These are phyloP conservation scores for Trichophyton mentagrophytes DNA, from an alignment of 2,329 filamentous ascomycete genomes.

Conservation along the genomic window DNA sequence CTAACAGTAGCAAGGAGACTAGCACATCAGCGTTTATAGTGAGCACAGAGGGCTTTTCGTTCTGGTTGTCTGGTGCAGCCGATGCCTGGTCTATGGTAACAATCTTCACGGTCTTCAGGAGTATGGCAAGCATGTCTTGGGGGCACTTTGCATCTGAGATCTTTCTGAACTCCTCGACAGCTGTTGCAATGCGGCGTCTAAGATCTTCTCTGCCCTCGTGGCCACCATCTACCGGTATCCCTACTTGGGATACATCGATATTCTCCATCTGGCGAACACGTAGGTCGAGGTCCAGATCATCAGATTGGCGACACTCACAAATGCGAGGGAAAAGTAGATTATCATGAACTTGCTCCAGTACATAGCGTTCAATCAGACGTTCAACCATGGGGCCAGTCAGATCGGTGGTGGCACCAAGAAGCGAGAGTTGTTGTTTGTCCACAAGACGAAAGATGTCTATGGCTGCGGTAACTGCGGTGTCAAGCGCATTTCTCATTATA, in stretches of 20 bases:
- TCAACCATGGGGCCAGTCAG: constrained; percentile 86
- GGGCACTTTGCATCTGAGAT: constrained; percentile 66
- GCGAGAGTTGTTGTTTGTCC: constrained; percentile 86
- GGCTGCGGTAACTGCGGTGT: constrained; percentile 81
- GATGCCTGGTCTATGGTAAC: constrained; percentile 48
- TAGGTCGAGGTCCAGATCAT: constrained; percentile 76
- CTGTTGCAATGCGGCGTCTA: constrained; percentile 59
- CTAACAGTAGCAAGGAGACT: constrained; percentile 78
- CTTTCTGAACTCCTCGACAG: constrained; percentile 79
- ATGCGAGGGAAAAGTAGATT: constrained; percentile 69
- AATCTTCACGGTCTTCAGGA: constrained; percentile 69
- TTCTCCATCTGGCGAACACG: constrained; percentile 88
- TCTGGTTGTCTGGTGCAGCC: constrained; percentile 25
- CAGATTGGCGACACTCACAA: constrained; percentile 60
- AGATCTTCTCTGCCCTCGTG: constrained; percentile 69
- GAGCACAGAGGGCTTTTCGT: constrained; percentile 41
- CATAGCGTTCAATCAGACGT: constrained; percentile 84
- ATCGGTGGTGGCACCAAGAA: constrained; percentile 84
- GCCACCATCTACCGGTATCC: constrained; percentile 71
- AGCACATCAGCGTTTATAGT: constrained; percentile 80
- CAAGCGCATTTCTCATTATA: constrained; percentile 72
- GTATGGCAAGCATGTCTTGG: constrained; percentile 74
- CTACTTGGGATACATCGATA: constrained; percentile 88
- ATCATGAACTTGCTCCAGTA: constrained; percentile 84
- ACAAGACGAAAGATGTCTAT: constrained; percentile 94